These are phyloP conservation scores for Terfezia claveryi DNA, from an alignment of 495 filamentous ascomycete species.

Conservation along the genomic window DNA sequence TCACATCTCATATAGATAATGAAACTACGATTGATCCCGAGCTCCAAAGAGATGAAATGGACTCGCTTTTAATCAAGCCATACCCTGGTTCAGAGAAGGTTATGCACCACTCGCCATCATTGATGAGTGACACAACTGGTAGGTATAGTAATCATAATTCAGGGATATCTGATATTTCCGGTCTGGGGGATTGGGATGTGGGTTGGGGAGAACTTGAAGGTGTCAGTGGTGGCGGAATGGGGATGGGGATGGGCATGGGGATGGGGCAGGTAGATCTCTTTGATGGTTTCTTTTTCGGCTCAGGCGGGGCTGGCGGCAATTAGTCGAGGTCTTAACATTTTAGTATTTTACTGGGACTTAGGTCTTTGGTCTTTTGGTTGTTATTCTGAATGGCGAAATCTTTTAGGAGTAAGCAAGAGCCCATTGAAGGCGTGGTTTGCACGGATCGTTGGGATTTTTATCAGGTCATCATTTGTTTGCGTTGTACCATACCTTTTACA, in stretches of 20 bases:
- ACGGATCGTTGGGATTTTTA: too few relatives aligned
- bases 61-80: neutral
- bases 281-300: conserved; percentile 81
- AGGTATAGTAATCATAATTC: neutral
- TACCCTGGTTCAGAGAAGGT: neutral
- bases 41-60: conserved; percentile 1
- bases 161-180: neutral
- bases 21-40: conserved; percentile 18
- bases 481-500: too few relatives aligned
- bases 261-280: conserved; percentile 48
- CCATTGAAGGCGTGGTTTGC: too few relatives aligned
- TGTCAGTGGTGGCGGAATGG: conserved; percentile 13
- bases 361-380: too few relatives aligned
- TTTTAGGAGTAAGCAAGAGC: too few relatives aligned
- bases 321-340: too few relatives aligned
- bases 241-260: conserved; percentile 5
- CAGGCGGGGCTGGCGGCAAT: neutral
- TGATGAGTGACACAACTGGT: neutral
- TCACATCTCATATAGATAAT: neutral
- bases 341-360: too few relatives aligned
- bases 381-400: too few relatives aligned
- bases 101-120: neutral
- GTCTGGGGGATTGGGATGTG: neutral
- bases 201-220: conserved; percentile 6
- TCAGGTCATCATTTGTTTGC: too few relatives aligned